Conservation (phyloP, 164 flowering plant genomes). For the Chimonanthus salicifolius region DNA sequence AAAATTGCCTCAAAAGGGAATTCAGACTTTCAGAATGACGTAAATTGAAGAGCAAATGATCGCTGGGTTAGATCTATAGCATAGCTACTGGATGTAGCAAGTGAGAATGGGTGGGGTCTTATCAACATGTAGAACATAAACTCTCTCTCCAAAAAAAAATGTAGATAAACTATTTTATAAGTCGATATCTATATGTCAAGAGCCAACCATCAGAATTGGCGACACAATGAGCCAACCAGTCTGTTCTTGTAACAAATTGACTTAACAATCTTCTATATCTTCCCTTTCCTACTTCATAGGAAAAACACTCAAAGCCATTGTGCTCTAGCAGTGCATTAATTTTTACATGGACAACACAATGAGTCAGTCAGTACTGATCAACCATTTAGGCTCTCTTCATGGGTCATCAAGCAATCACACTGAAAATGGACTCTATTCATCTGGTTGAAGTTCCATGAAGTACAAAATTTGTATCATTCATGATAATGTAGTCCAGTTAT, state of each 20-base stretch:
- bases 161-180: no score
- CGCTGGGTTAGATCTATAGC: neutral
- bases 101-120: neutral
- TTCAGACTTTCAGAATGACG: neutral
- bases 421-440: neutral
- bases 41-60: neutral
- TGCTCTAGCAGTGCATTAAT: neutral
- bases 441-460: neutral
- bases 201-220: neutral
- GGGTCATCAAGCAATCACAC: neutral
- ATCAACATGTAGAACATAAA: neutral
- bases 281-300: no score
- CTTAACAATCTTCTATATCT: no score
- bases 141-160: neutral
- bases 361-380: neutral
- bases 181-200: neutral
- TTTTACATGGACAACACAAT: neutral
- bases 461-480: neutral
- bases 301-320: neutral
- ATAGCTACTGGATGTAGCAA: neutral
- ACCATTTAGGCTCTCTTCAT: neutral
- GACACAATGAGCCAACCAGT: neutral
- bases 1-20: neutral
- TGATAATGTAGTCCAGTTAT: neutral
- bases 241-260: no score